Evolutionary conservation across 164 flowering plant species (phyloP).

Genomic region (Magnolia kwangsiensis): DNA sequence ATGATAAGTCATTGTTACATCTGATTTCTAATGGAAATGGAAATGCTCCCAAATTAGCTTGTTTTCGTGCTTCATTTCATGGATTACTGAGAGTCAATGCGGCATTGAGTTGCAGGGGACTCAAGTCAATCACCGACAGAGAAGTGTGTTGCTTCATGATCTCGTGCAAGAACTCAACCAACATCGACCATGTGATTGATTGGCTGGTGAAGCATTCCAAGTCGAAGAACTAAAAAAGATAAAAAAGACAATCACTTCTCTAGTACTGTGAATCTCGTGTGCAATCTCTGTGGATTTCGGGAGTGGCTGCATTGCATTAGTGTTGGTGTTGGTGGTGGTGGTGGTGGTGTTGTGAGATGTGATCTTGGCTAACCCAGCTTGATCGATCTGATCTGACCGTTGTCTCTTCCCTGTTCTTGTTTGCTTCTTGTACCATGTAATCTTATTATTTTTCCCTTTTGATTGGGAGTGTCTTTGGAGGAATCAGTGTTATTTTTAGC

Average conservation of each 20-base stretch:
- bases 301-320: neutral
- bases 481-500: neutral
- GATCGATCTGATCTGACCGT: neutral
- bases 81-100: neutral
- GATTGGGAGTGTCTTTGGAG: neutral
- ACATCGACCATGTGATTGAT: slow-evolving; percentile 51
- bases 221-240: slow-evolving; percentile 35
- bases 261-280: neutral
- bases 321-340: neutral
- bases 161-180: slow-evolving; percentile 59
- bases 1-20: too few relatives aligned
- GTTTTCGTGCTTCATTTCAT: too few relatives aligned
- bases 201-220: slow-evolving; percentile 65
- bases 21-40: too few relatives aligned
- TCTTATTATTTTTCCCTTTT: neutral
- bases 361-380: neutral
- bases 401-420: neutral
- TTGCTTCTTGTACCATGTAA: neutral
- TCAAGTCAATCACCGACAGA: slow-evolving; percentile 37
- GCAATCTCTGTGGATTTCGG: neutral
- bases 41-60: too few relatives aligned
- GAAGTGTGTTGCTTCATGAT: slow-evolving; percentile 63
- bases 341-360: neutral
- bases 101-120: slow-evolving; percentile 34
- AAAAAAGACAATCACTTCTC: neutral